A percentile compares a stretch with the other conserved stretches of the same genome.
These are phyloP conservation scores for Lipomyces yamadae DNA, from an alignment of 805 yeast species.

Conservation along the genomic window DNA sequence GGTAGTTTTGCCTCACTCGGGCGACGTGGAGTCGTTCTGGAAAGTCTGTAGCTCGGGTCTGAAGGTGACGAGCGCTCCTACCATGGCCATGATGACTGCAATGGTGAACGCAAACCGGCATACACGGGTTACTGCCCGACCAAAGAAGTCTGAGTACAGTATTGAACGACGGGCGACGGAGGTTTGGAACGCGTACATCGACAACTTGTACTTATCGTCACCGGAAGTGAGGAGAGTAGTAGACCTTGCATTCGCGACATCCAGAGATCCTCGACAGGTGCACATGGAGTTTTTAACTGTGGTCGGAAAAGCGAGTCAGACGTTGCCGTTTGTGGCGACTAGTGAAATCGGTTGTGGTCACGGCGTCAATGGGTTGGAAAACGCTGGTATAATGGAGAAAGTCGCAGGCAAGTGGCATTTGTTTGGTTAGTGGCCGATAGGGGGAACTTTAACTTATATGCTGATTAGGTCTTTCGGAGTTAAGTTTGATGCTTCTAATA, in stretches of 20 bases:
- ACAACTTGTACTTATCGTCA: neutral
- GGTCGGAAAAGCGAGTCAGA: constrained; percentile 14
- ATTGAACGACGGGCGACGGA: neutral
- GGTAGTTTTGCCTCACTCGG: constrained; percentile 59
- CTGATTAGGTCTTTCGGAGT: constrained; percentile 58
- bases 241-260: constrained; percentile 20
- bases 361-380: constrained; percentile 16
- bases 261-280: constrained; percentile 25
- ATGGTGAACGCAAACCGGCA: neutral
- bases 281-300: constrained; percentile 11
- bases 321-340: constrained; percentile 9
- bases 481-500: constrained; percentile 72
- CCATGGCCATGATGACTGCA: neutral
- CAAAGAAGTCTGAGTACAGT: neutral
- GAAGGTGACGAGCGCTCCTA: constrained; percentile 3
- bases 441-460: neutral
- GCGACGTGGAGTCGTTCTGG: constrained; percentile 56
- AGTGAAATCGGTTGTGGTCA: neutral
- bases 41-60: constrained; percentile 50
- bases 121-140: constrained; percentile 2
- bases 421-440: neutral
- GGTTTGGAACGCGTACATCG: constrained; percentile 15
- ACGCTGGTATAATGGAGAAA: constrained; percentile 19
- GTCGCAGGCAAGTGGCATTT: constrained; percentile 17
- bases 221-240: constrained; percentile 9